Evolutionary conservation across 2,329 filamentous ascomycete genomes (phyloP).

Genomic region (Mycosphaerella sp.): DNA sequence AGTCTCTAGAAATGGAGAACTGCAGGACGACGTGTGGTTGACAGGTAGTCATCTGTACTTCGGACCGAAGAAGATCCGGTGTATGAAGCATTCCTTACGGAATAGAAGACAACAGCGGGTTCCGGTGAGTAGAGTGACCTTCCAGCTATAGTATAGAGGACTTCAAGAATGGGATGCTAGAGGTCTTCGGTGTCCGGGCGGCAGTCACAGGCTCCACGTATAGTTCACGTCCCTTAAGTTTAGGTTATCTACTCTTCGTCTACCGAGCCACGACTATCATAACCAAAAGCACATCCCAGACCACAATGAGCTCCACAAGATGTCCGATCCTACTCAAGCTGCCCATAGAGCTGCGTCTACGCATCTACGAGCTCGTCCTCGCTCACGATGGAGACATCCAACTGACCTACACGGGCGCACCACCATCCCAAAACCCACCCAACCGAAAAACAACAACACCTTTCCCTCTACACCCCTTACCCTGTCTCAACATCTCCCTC

Average conservation of each 20-base stretch:
- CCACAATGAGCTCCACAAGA: neutral
- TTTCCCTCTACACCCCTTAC: no score
- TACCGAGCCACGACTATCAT: neutral
- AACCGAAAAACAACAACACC: no score
- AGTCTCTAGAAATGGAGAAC: no score
- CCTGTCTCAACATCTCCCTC: neutral
- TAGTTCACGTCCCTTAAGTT: no score
- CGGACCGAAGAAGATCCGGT: neutral
- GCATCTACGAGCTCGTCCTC: slow-evolving; percentile 4
- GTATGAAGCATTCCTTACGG: neutral
- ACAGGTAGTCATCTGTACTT: neutral
- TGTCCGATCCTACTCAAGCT: neutral
- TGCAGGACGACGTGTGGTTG: no score
- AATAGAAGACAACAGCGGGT: neutral
- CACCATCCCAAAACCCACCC: no score
- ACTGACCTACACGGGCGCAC: neutral
- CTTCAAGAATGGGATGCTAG: no score
- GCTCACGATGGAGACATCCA: neutral
- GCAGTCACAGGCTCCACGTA: no score
- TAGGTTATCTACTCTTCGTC: no score
- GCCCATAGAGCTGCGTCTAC: slow-evolving; percentile 1
- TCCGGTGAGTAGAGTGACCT: neutral
- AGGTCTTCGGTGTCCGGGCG: no score
- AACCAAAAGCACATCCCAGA: neutral
- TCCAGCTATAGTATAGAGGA: no score